A percentile compares a stretch with the other conserved stretches of the same genome.
Evolutionary conservation across 257 asterid genomes (phyloP).

Genomic region (Ehretia macrophylla): DNA sequence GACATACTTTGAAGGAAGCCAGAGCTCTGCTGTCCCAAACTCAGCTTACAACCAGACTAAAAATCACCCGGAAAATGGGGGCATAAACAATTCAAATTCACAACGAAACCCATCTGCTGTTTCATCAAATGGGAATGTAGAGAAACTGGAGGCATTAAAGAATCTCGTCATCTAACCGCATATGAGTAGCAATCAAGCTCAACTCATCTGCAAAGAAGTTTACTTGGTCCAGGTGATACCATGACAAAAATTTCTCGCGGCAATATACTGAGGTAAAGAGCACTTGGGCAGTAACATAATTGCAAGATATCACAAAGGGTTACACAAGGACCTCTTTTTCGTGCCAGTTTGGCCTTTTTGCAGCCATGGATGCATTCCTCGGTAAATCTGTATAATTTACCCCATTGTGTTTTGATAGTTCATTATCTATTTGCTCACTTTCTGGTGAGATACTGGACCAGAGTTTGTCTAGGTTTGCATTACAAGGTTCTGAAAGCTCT

Average conservation of each 20-base stretch:
- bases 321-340: conserved; percentile 15
- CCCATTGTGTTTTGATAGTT: conserved; percentile 30
- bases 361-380: conserved; percentile 23
- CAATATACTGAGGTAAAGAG: conserved; percentile 1
- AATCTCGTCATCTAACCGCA: conserved; percentile 44
- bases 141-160: conserved; percentile 46
- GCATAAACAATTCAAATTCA: conserved; percentile 20
- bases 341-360: conserved; percentile 18
- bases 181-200: conserved; percentile 10
- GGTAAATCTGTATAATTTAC: conserved; percentile 28
- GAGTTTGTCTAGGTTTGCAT: conserved; percentile 14
- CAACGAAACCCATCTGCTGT: conserved; percentile 18
- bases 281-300: conserved; percentile 9
- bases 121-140: conserved; percentile 61
- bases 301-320: too few species aligned
- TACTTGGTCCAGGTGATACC: conserved; percentile 14
- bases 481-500: conserved; percentile 4
- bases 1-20: conserved; percentile 66
- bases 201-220: conserved; percentile 13
- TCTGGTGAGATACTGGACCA: conserved; percentile 27
- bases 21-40: conserved; percentile 52
- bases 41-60: conserved; percentile 32
- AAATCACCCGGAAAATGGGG: conserved; percentile 49
- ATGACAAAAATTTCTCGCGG: not conserved
- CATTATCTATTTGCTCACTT: conserved; percentile 23